Percentiles rank a stretch among this genome's conserved stretches.
Evolutionary conservation across 2,329 filamentous ascomycete genomes (phyloP).

Genomic region (Phialophora verrucosa): DNA sequence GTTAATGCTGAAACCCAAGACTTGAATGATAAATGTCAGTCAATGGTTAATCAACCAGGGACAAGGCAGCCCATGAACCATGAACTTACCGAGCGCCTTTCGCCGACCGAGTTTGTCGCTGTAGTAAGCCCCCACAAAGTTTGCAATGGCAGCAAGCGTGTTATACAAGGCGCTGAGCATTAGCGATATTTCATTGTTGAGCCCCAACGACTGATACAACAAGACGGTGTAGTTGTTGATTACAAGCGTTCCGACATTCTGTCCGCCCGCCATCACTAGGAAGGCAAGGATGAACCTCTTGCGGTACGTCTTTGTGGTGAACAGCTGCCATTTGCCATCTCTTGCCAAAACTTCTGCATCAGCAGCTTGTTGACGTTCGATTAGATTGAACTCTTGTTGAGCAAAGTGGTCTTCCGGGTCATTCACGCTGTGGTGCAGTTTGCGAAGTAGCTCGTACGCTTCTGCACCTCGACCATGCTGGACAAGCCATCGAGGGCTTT

Average conservation of each 20-base stretch:
- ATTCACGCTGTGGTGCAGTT: constrained; percentile 12
- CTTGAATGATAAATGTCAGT: background rate
- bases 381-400: constrained; percentile 19
- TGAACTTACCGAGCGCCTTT: constrained; percentile 18
- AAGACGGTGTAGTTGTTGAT: constrained; percentile 27
- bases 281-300: constrained; percentile 20
- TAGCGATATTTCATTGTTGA: constrained; percentile 13
- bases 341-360: background rate
- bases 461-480: constrained; percentile 7
- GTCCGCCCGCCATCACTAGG: constrained; percentile 11
- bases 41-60: background rate
- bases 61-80: no score
- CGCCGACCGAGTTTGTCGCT: constrained; percentile 18
- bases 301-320: constrained; percentile 22
- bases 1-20: constrained; percentile 15
- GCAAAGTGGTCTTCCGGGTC: constrained; percentile 24
- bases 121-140: constrained; percentile 21
- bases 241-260: constrained; percentile 15
- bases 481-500: constrained; percentile 29
- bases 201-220: constrained; percentile 21
- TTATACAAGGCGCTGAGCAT: constrained; percentile 22
- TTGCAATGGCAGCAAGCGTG: constrained; percentile 24
- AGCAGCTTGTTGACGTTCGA: constrained; percentile 15
- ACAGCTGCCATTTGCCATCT: constrained; percentile 25
- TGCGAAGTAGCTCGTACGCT: constrained; percentile 17